Evolutionary conservation across 2,329 filamentous ascomycete genomes (phyloP), one percentile per base, ranked within the genome.

Genomic region (Colletotrichum magnum): DNA sequence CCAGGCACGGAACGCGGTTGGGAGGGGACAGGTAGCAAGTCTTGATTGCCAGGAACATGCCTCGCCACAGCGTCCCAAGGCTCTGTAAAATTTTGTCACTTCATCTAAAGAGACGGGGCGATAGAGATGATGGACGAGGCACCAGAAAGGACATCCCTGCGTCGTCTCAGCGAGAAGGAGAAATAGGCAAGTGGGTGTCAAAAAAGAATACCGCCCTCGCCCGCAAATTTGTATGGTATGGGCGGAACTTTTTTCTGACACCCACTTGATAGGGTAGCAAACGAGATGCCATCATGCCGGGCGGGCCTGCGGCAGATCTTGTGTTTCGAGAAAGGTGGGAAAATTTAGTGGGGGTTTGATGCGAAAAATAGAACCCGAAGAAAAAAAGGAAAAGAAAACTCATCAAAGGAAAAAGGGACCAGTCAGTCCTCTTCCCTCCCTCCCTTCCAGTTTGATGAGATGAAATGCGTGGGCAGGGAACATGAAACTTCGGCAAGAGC

Each of bases 311-410:
- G 50, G 61, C 61, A 60, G 66, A 69, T 66, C 54, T 60, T 43
- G 62, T 61, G 67, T 69, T 69, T 69, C 62, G 67, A 67, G 51
- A 69, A 59, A 54, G 54, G 28, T 51, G 61, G 61, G 45, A 13
- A n/a, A 7, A 1, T 43, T 43, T 43, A 57, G 62, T 66, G 66
- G 66, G 66, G 62, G 24, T 24, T 16, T 50, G 41, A 52, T 60
- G 67, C 63, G 51, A 57, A 66, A 59, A 66, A 67, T 69, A 67
- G 62, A 60, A 66, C 51, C 56, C 21, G 51, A 45, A 41, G 43
- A 56, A 57, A 45, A 24, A 21, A 15, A 10, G 43, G 6, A 41
- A 47, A 7, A 18, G 4, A 18, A 47, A 47, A 47, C 7, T n/a
- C 16, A 47, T 47, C 45, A 47, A 47, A 47, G 16, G 32, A 36